Conservation (phyloP, 73 alveolate species). For the Diophrys appendiculata region DNA sequence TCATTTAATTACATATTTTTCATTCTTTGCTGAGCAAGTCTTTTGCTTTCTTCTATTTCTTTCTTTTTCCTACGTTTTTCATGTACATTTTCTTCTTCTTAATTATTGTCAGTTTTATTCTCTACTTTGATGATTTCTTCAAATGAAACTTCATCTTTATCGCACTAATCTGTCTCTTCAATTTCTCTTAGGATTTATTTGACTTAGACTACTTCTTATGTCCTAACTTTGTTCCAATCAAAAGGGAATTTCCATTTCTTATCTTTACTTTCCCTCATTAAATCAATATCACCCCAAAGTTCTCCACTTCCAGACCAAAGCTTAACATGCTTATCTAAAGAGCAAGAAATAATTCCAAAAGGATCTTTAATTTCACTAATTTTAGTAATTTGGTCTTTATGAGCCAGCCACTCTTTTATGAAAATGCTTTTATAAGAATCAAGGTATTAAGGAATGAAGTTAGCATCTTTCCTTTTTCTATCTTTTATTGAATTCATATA, state of each 20-base stretch:
- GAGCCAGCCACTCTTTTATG: constrained; percentile 73
- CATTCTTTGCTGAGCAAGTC: background rate
- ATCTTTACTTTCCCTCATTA: constrained; percentile 56
- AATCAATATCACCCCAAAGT: constrained; percentile 65
- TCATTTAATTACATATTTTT: background rate
- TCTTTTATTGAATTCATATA: background rate
- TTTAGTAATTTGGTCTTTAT: constrained; percentile 38
- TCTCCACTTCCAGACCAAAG: constrained; percentile 73
- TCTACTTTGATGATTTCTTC: too few relatives aligned
- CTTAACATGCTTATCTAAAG: constrained; percentile 61
- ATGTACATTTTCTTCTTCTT: background rate
- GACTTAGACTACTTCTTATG: constrained; percentile 72
- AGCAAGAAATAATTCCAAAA: constrained; percentile 58
- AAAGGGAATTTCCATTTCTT: constrained; percentile 83
- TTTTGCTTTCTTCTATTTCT: background rate
- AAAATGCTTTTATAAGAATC: constrained; percentile 26
- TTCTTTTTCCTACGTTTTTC: background rate
- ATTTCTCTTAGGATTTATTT: constrained; percentile 62
- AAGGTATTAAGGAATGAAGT: background rate
- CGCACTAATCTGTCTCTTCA: constrained; percentile 42
- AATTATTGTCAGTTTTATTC: background rate
- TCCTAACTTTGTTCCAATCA: constrained; percentile 77
- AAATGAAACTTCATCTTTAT: background rate
- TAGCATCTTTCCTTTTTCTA: background rate
- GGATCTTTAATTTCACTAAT: constrained; percentile 67